Conservation (phyloP, 1,284 basidiomycete genomes). For the Vanrija pseudolonga region DNA sequence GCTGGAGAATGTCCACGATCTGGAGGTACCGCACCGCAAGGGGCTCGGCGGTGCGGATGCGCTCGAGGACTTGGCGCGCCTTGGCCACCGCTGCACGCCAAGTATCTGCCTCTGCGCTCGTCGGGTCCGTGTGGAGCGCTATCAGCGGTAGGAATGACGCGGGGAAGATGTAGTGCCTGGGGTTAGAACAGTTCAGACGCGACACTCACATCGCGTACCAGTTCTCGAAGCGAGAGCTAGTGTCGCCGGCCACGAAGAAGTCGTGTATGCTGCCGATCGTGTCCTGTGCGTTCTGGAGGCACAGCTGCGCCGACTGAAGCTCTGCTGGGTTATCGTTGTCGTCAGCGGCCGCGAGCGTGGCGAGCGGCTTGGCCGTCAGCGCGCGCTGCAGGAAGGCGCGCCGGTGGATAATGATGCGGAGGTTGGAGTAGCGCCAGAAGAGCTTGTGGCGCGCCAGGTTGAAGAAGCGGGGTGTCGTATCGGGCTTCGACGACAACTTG, state of each 20-base stretch:
- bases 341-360: not conserved
- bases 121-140: slow-evolving; percentile 18
- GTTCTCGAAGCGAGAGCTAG: slow-evolving; percentile 14
- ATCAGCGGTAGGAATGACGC: slow-evolving; percentile 24
- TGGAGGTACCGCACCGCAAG: slow-evolving; percentile 17
- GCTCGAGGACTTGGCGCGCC: slow-evolving; percentile 12
- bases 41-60: slow-evolving; percentile 8
- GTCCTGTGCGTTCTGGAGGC: slow-evolving; percentile 16
- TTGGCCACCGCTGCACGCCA: slow-evolving; percentile 15
- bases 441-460: slow-evolving; percentile 23
- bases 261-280: slow-evolving; percentile 20
- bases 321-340: not conserved
- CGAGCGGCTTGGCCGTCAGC: slow-evolving; percentile 9
- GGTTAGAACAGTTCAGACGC: not conserved
- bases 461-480: slow-evolving; percentile 18
- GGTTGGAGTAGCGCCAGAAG: slow-evolving; percentile 25
- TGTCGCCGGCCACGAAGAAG: slow-evolving; percentile 14
- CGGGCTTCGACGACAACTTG: slow-evolving; percentile 9
- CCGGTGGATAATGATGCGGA: slow-evolving; percentile 24
- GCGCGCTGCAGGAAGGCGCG: slow-evolving; percentile 21
- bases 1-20: slow-evolving; percentile 15
- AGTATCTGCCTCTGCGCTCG: not conserved
- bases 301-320: not conserved
- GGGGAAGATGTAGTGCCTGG: slow-evolving; percentile 28
- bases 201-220: slow-evolving; percentile 26